Evolutionary conservation across 768 basidiomycete species (phyloP), one percentile per base, ranked within the genome.

Genomic region (Krasilnikovozyma curviuscula): DNA sequence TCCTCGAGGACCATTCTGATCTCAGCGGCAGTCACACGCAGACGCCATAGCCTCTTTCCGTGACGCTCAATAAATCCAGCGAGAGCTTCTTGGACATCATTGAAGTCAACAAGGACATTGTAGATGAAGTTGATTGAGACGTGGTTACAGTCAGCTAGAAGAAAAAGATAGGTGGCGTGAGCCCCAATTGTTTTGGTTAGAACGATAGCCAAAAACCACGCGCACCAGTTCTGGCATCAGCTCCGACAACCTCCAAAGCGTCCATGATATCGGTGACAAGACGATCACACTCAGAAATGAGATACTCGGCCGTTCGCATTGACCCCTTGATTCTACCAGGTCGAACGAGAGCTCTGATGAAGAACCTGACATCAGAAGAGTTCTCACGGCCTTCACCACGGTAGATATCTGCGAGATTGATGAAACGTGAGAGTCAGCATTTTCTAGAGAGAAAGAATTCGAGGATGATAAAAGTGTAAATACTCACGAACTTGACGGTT

Each of bases 11-110:
- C 73, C 56, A 97, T 84, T 44, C 93, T 76, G 59, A 98, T 95
- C 67, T 98, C 93, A 13, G 91, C 91, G 46, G 86, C 84, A 21
- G 89, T 97, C 53, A 97, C 93, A 58, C 93, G 88, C 54, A 98
- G 74, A 52, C 93, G 80, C 93, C 93, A 98, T 44, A 97, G 73
- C 24, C 93, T 75, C 68, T 97, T 97, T 52, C 93, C 93, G 61
- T 98, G 93, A 32, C 93, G 81, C 57, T 97, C 93, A 57, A 98
- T 88, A 71, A 98, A 98, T 35, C 93, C 93, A n/a, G 89, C 79
- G 49, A 97, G 83, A 13, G 93, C 93, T 40, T 84, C 82, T 46
- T 95, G 76, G 7, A 97, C 89, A 58, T 97, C 91, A 53, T 95
- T 89, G 59, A 95, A 97, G 29, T 79, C 79, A 53, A 98, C 88